Evolutionary conservation across 495 filamentous ascomycete genomes (phyloP), one percentile per base, ranked within the genome.

Genomic region (Sordaria brevicollis): DNA sequence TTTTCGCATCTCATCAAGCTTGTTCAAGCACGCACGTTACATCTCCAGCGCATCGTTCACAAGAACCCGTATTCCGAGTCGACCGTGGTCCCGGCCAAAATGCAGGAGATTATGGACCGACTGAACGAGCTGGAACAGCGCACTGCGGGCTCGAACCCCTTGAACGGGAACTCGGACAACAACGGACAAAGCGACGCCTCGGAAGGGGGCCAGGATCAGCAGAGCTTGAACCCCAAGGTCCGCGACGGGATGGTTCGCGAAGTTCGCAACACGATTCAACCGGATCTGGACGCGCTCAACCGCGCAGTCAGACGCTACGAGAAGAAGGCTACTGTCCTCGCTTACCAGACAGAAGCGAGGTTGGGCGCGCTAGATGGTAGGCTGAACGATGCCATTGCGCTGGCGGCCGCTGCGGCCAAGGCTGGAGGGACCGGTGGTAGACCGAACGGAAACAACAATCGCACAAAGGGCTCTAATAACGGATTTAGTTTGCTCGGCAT

Each of bases 241-340:
- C 49, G 49, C 49, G 49, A 62, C 25, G 49, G 49, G 25, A 79
- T 94, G 11, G 82, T 85, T 1, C 80, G 82, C 2, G 89, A 91
- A 70, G 84, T 92, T 8, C 87, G 88, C 38, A 87, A 86, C 67
- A 79, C 79, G 15, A 77, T 95, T 21, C 91, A 93, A 43, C 89
- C 93, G 1, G 92, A 97, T 54, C 84, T 97, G 35, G 95, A 99
- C 72, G 92, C 93, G 4, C 80, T 99, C 38, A 94, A 92, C 70
- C 90, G 95, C 21, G 95, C 95, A 0, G 90, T 98, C 35, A 86
- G 95, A 15, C 88, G 93, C n/a, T 97, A 97, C 73, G 95, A 99
- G 81, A 97, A 97, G 78, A 90, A 93, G 69, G 88, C 89, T 11
- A 89, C 90, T 0, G 78, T 94, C 2, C 85, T 90, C 21, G 81